Evolutionary conservation across 1,284 basidiomycete species (phyloP).

Genomic region (Kalmanozyma brasiliensis): DNA sequence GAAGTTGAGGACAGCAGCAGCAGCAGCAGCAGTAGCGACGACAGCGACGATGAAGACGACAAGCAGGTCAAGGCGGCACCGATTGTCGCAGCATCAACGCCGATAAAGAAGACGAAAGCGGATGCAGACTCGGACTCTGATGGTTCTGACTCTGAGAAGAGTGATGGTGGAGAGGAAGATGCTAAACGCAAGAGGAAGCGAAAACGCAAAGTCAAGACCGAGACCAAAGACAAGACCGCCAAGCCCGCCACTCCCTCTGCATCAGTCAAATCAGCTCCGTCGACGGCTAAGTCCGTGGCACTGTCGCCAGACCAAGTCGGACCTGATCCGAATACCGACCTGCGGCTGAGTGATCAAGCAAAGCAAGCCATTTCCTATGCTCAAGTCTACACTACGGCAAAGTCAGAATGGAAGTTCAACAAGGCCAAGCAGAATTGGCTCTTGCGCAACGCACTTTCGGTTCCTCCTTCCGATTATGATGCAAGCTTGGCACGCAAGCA

Average conservation of each 20-base stretch:
- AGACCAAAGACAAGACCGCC: background rate
- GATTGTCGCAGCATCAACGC: background rate
- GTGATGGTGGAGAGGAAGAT: constrained; percentile 19
- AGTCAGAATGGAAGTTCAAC: constrained; percentile 52
- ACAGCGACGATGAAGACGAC: constrained; percentile 28
- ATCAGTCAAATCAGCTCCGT: background rate
- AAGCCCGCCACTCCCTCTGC: constrained; percentile 1
- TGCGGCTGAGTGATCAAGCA: constrained; percentile 43
- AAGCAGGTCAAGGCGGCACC: constrained; percentile 9
- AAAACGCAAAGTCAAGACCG: constrained; percentile 35
- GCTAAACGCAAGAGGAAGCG: constrained; percentile 49
- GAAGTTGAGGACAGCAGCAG: constrained; percentile 30
- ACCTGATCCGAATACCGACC: constrained; percentile 36
- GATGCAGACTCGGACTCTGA: constrained; percentile 12
- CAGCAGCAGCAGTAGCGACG: constrained; percentile 25
- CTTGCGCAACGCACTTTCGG: constrained; percentile 40
- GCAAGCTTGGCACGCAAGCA: constrained; percentile 27
- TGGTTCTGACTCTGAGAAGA: constrained; percentile 5
- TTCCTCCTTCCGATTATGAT: constrained; percentile 43
- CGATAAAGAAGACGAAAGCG: background rate
- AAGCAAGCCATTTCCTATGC: constrained; percentile 51
- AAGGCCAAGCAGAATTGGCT: constrained; percentile 56
- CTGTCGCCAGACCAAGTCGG: constrained; percentile 24
- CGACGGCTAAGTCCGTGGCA: constrained; percentile 3
- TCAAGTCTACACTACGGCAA: constrained; percentile 33